These are phyloP conservation scores for Skeletonema menzelii DNA, from an alignment of 108 stramenopile genomes.

Conservation along the genomic window DNA sequence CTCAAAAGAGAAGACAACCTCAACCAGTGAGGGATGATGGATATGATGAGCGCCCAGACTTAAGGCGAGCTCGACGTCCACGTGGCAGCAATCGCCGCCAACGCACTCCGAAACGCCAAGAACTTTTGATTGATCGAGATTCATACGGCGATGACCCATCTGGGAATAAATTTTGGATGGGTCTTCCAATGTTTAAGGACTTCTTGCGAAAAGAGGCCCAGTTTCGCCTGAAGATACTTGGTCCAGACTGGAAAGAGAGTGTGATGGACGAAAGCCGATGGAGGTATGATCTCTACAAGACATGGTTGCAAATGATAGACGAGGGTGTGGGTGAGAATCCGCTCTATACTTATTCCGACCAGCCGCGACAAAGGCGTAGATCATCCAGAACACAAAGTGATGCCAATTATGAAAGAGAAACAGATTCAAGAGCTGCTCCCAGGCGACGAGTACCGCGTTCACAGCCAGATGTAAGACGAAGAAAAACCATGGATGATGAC, in stretches of 20 bases:
- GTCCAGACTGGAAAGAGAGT: constrained; percentile 63
- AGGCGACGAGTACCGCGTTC: not conserved
- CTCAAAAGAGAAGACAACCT: not conserved
- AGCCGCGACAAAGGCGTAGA: constrained; percentile 14
- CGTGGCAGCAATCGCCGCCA: constrained; percentile 6
- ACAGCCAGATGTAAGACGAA: not conserved
- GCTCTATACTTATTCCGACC: constrained; percentile 29
- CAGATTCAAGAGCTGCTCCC: not conserved
- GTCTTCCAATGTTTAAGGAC: constrained; percentile 76
- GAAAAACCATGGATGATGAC: not conserved
- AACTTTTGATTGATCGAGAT: constrained; percentile 44
- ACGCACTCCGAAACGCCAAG: constrained; percentile 19
- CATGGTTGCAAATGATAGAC: constrained; percentile 70
- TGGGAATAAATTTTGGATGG: constrained; percentile 64
- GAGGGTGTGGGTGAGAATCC: constrained; percentile 69
- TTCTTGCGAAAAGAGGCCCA: constrained; percentile 67
- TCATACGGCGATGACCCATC: constrained; percentile 41
- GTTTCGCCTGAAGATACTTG: constrained; percentile 65
- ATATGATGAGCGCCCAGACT: not conserved
- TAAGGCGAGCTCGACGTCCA: not conserved
- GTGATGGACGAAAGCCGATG: constrained; percentile 82
- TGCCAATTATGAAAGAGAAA: constrained; percentile 8
- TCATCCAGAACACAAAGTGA: constrained; percentile 5
- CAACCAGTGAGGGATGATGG: not conserved
- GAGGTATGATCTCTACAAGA: constrained; percentile 79